These are phyloP conservation scores for Cercospora citrullina DNA, from an alignment of 2,329 filamentous ascomycete genomes.

Conservation along the genomic window DNA sequence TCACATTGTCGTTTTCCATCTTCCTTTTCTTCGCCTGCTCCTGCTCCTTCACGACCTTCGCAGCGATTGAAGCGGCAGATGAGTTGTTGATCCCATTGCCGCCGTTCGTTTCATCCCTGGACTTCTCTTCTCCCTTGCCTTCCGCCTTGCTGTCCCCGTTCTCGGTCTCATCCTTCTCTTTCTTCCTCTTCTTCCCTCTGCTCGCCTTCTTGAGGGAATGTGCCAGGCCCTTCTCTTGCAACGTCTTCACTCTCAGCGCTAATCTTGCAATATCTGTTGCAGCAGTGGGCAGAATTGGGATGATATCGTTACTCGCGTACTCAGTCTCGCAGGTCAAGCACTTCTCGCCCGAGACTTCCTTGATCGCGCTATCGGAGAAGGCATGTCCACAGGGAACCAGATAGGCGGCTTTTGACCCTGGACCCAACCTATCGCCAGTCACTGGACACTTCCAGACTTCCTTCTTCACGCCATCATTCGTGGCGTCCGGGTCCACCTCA, in stretches of 20 bases:
- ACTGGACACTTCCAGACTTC: constrained; percentile 80
- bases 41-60: constrained; percentile 83
- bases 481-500: constrained; percentile 52
- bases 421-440: constrained; percentile 81
- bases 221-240: constrained; percentile 71
- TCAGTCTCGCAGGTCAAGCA: constrained; percentile 68
- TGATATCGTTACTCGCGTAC: constrained; percentile 72
- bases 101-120: constrained; percentile 45
- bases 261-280: constrained; percentile 70
- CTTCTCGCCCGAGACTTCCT: constrained; percentile 58
- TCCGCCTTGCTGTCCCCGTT: constrained; percentile 13
- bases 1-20: constrained; percentile 57
- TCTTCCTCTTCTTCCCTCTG: constrained; percentile 72
- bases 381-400: constrained; percentile 93
- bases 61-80: constrained; percentile 79
- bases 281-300: constrained; percentile 75
- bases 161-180: constrained; percentile 51
- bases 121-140: constrained; percentile 21
- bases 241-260: constrained; percentile 63
- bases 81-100: constrained; percentile 72
- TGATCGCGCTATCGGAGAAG: constrained; percentile 83
- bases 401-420: constrained; percentile 78
- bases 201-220: constrained; percentile 83
- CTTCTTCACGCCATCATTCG: constrained; percentile 29
- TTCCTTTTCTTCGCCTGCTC: constrained; percentile 79